These are phyloP conservation scores for Cadophora luteo-olivacea DNA, from an alignment of 2,329 filamentous ascomycete species.

Conservation along the genomic window DNA sequence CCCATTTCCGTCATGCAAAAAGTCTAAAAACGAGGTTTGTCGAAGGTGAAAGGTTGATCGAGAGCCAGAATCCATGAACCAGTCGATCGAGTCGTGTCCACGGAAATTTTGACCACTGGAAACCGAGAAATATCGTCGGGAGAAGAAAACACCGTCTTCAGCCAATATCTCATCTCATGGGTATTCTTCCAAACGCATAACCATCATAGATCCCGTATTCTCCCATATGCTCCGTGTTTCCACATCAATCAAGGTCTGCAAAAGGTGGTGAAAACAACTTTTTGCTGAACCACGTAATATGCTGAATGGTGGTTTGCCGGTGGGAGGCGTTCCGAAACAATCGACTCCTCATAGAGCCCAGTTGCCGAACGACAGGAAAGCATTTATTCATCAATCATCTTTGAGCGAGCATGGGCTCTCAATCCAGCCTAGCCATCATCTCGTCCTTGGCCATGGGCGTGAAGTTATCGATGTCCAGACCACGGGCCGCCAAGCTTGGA, in stretches of 20 bases:
- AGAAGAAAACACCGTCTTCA: constrained; percentile 38
- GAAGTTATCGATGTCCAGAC: constrained; percentile 93
- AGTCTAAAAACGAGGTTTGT: constrained; percentile 43
- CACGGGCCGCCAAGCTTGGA: constrained; percentile 74
- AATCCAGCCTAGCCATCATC: constrained; percentile 98
- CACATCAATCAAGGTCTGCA: constrained; percentile 41
- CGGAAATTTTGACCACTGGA: constrained; percentile 32
- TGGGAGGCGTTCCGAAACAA: constrained; percentile 41
- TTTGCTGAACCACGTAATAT: constrained; percentile 41
- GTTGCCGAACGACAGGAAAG: constrained; percentile 43
- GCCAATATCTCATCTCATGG: constrained; percentile 41
- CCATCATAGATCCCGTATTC: constrained; percentile 43
- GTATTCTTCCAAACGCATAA: constrained; percentile 45
- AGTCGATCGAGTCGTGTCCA: constrained; percentile 36
- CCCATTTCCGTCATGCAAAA: constrained; percentile 44
- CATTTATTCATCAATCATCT: constrained; percentile 45
- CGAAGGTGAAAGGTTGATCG: constrained; percentile 37
- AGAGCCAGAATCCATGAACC: constrained; percentile 36
- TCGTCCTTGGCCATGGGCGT: constrained; percentile 90
- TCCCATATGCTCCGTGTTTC: constrained; percentile 41
- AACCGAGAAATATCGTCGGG: constrained; percentile 35
- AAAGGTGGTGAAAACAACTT: constrained; percentile 36
- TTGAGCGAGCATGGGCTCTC: constrained; percentile 49
- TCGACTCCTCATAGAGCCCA: constrained; percentile 38
- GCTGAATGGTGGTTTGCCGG: constrained; percentile 37